phyloP scores from a whole-genome alignment of 257 asterid species.

The Ophiorrhiza pumila region DNA sequence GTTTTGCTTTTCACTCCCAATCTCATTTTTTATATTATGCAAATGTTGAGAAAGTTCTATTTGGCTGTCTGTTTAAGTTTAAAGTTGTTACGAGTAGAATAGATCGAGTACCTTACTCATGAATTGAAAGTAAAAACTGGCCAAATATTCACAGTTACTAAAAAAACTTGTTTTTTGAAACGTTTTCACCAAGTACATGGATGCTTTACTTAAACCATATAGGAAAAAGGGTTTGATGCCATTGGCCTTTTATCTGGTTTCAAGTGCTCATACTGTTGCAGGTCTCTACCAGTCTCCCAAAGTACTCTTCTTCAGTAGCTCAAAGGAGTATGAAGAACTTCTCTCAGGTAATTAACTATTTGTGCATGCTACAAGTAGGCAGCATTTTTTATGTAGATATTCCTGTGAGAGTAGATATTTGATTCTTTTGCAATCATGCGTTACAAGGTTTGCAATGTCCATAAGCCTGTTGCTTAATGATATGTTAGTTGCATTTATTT shows the following conservation, averaged over 20 bases:
- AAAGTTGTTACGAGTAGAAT: not conserved
- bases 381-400: not conserved
- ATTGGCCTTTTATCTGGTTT: not conserved
- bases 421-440: not conserved
- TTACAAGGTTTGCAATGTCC: not conserved
- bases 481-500: not conserved
- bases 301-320: slow-evolving; percentile 85
- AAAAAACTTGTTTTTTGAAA: not conserved
- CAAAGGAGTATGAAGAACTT: slow-evolving; percentile 82
- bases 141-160: not conserved
- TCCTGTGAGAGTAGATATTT: not conserved
- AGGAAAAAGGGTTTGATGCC: not conserved
- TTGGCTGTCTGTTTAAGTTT: not conserved
- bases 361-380: not conserved
- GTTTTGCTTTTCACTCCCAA: slow-evolving; percentile 31
- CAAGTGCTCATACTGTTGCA: slow-evolving; percentile 32
- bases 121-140: not conserved
- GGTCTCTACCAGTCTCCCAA: slow-evolving; percentile 76
- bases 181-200: not conserved
- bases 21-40: not conserved
- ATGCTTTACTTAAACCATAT: not conserved
- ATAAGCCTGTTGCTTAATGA: not conserved
- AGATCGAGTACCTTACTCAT: not conserved
- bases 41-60: not conserved
- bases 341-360: slow-evolving; percentile 54